Base-by-base conservation (phyloP, 768 basidiomycete genomes). In the Rhodotorula kratochvilovae region DNA sequence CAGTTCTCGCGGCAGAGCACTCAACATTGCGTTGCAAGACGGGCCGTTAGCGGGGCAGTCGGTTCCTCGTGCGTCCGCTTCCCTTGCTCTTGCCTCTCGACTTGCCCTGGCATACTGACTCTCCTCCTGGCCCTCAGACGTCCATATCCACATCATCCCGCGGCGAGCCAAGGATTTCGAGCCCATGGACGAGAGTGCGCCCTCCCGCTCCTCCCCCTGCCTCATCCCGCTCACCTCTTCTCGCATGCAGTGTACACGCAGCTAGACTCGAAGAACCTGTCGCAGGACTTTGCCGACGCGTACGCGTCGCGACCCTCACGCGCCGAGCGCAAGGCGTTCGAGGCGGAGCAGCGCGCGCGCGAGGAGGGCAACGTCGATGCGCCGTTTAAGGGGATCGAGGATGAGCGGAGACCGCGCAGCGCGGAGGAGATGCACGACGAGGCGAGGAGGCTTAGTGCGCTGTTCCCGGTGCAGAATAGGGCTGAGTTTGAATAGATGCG, bases 131-230 rank as follows among this genome's bases (percentile, higher is more conserved):
- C 39, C 13, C 39, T 19, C 91, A 2, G 96, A 98, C 78, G 91
- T 97, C n/a, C 96, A 99, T 81, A 89, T 78, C 76, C 96, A 99
- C 79, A 81, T 98, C 39, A 81, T 99, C 10, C 96, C 96, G 31
- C 87, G 95, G 4, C 87, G 87, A 77, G 81, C 84, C 43, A 83
- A 76, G 36, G 82, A 83, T 61, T 83, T 82, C 25, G 81, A 82
- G 11, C 75, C 81, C 27, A 80, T 82, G 60, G 83, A 83, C 68
- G 64, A 74, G 31, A 71, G 70, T 71, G 45, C 31, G 79, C 21
- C 0, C n/a, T 29, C 33, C 7, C 29, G 5, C 39, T 13, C 27
- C 33, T 4, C n/a, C 15, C 29, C 19, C 43, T 10, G 16, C 56
- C 51, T 36, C 36, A 12, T 29, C 15, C 10, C 25, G 5, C 10